Conservation (phyloP, 2,329 filamentous ascomycete species). For the Neoascochyta sp. region DNA sequence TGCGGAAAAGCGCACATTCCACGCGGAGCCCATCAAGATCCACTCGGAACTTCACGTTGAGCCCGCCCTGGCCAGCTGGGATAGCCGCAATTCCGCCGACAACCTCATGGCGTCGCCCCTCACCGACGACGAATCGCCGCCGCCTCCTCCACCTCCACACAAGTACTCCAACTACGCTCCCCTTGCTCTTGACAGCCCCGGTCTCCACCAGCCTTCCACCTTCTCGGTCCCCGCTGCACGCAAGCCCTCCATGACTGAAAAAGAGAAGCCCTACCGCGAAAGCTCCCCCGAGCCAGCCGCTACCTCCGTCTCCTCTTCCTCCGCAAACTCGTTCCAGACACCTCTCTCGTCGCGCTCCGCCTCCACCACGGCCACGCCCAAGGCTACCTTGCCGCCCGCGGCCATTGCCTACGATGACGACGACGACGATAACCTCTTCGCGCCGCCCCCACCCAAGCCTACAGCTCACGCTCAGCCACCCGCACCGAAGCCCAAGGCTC, state of each 20-base stretch:
- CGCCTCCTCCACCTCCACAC: conserved; percentile 33
- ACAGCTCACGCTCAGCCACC: conserved; percentile 4
- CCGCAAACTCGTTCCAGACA: conserved; percentile 31
- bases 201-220: conserved; percentile 18
- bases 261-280: conserved; percentile 17
- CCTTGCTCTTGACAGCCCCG: conserved; percentile 33
- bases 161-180: conserved; percentile 34
- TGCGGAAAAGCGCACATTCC: conserved; percentile 34
- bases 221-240: conserved; percentile 29
- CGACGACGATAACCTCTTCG: conserved; percentile 34
- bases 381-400: conserved; percentile 19
- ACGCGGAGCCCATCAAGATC: conserved; percentile 44
- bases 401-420: conserved; percentile 17
- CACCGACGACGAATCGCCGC: conserved; percentile 34
- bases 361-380: conserved; percentile 31
- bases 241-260: conserved; percentile 24
- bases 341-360: conserved; percentile 31
- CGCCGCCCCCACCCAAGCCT: conserved; percentile 13
- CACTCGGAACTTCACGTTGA: conserved; percentile 45
- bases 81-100: conserved; percentile 50
- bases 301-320: conserved; percentile 28
- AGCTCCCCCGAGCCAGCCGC: conserved; percentile 23
- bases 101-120: conserved; percentile 45
- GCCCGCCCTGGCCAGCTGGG: conserved; percentile 51
- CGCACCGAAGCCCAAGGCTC: conserved; percentile 7